Base-by-base conservation (phyloP, 805 yeast genomes). In the Tetrapisispora pingtungensis region DNA sequence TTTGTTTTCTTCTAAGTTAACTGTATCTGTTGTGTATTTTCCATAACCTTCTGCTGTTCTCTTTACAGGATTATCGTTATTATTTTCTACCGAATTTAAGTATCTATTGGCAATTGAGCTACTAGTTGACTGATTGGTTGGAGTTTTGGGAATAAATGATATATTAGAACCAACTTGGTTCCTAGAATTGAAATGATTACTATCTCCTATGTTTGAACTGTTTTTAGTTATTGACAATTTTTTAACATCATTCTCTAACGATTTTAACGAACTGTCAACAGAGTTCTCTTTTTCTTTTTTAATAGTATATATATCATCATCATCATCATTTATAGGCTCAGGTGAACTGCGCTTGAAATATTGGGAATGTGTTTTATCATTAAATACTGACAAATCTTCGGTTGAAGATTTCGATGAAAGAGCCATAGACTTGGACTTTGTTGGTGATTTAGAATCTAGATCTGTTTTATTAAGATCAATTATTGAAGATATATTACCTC, bases 21-120 rank as follows among this genome's bases (percentile, higher is more conserved):
- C n/a, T n/a, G n/a, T n/a, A n/a, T 26, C 28, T 26, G 72, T 81
- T 0, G 89, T 79, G 57, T 74, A 84, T 57, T 77, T 77, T 7
- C 96, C 96, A 61, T 88, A 87, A 0, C 96, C 96, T 5, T 70
- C 62, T 0, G 95, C 95, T 0, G 90, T 79, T 53, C 75, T 80
- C 10, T 31, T 45, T 35, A 36, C 43, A 33, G 41, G 44, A 2
- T 35, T 18, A 10, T 51, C 55, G 5, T 54, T 51, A 14, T 61
- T 53, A 14, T 48, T 50, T 45, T 62, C 67, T 44, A 78, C 58
- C 31, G 78, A 63, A 54, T 68, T 68, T 42, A 72, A 75, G 51
- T 79, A 77, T 51, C 84, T 68, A 45, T 73, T 64, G 52, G 78
- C 81, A 36, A 80, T 78, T 0, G 74, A 67, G 26, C 58, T 59